Percentiles rank a stretch among this genome's conserved stretches.
These are phyloP conservation scores for Leccinum subgranulosum DNA, from an alignment of 768 basidiomycete species.

Conservation along the genomic window DNA sequence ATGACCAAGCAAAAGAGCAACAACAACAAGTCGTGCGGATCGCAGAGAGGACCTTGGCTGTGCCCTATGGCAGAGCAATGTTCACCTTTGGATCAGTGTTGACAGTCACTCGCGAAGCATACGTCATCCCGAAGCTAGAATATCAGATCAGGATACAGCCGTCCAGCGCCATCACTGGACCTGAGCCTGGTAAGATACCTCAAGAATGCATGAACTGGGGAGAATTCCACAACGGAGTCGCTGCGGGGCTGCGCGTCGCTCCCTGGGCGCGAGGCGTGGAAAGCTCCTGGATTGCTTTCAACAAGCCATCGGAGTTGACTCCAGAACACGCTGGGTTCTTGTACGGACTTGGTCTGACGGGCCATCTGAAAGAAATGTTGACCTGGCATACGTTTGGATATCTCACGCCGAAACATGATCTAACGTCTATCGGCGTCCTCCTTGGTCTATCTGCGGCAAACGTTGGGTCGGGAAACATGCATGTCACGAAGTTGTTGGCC, in stretches of 20 bases:
- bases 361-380: conserved; percentile 84
- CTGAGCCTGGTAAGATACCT: conserved; percentile 71
- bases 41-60: conserved; percentile 83
- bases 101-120: conserved; percentile 73
- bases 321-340: conserved; percentile 97
- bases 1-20: conserved; percentile 83
- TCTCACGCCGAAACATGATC: conserved; percentile 92
- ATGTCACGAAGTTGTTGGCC: conserved; percentile 87
- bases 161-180: conserved; percentile 57
- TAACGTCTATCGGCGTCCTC: conserved; percentile 90
- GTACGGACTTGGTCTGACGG: conserved; percentile 86
- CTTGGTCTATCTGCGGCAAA: conserved; percentile 93
- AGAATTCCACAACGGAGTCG: conserved; percentile 98
- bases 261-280: conserved; percentile 75
- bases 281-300: conserved; percentile 95
- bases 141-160: conserved; percentile 74
- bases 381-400: conserved; percentile 97
- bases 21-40: conserved; percentile 78
- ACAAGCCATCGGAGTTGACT: conserved; percentile 86
- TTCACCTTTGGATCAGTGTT: conserved; percentile 86
- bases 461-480: conserved; percentile 77
- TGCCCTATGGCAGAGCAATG: conserved; percentile 87
- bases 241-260: conserved; percentile 82
- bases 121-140: conserved; percentile 76
- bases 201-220: conserved; percentile 82